Evolutionary conservation across 345 rosid genomes (phyloP).

Genomic region (Ceriops tagal): DNA sequence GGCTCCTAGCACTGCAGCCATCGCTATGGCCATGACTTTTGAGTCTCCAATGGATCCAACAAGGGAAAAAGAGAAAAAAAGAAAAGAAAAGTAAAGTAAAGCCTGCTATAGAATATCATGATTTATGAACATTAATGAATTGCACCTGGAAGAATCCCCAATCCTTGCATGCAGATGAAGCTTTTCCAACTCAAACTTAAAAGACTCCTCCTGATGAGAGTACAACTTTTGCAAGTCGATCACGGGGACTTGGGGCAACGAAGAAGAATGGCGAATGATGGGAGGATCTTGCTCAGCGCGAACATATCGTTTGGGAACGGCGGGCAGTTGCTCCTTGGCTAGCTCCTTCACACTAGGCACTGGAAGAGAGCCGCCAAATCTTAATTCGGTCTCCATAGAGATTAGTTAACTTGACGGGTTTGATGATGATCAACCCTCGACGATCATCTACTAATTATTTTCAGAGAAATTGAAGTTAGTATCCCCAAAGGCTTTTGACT

Average conservation of each 20-base stretch:
- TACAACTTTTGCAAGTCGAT: slow-evolving; percentile 8
- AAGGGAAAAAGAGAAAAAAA: no score
- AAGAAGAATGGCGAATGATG: background rate
- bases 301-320: slow-evolving; percentile 1
- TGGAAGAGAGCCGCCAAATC: slow-evolving; percentile 13
- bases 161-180: slow-evolving; percentile 11
- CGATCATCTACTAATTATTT: no score
- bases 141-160: slow-evolving; percentile 22
- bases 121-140: background rate
- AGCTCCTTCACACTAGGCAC: slow-evolving; percentile 12
- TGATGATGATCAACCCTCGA: no score
- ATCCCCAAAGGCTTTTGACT: no score
- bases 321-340: background rate
- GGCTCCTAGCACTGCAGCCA: no score
- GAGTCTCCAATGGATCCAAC: no score
- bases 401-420: no score
- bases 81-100: no score
- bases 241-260: background rate
- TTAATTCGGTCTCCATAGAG: background rate
- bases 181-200: slow-evolving; percentile 1
- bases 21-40: no score
- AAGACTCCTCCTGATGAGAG: background rate
- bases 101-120: background rate
- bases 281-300: background rate
- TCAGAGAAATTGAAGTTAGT: no score